Evolutionary conservation across 148 eudicot genomes (phyloP).

Genomic region (Cornus florida): DNA sequence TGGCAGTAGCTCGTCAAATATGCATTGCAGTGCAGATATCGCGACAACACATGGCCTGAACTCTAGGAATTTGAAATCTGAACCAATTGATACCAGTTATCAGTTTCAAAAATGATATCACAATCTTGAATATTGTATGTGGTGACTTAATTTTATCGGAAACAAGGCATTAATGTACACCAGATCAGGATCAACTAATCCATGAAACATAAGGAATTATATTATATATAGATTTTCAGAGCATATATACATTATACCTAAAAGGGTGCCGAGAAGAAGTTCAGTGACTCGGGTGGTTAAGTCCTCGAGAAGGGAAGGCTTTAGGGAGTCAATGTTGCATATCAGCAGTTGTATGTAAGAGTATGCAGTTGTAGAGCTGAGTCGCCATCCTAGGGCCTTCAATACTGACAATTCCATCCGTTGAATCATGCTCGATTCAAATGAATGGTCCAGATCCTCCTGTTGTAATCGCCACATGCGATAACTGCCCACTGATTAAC

Average conservation of each 20-base stretch:
- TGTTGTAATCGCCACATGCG: conserved; percentile 10
- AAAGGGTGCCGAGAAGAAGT: conserved; percentile 23
- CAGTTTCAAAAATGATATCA: too few relatives aligned
- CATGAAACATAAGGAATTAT: too few relatives aligned
- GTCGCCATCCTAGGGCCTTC: conserved; percentile 34
- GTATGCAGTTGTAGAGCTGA: conserved; percentile 26
- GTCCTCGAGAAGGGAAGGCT: conserved; percentile 10
- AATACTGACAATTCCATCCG: conserved; percentile 38
- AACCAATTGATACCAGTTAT: background rate
- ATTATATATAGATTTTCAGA: too few relatives aligned
- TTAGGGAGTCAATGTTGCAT: conserved; percentile 7
- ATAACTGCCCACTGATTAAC: background rate
- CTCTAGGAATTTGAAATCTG: conserved; percentile 29
- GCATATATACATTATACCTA: conserved; percentile 19
- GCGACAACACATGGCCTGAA: conserved; percentile 32
- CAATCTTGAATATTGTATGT: too few relatives aligned
- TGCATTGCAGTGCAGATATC: conserved; percentile 22
- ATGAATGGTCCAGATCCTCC: conserved; percentile 29
- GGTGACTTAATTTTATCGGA: background rate
- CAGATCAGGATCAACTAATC: too few relatives aligned
- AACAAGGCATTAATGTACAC: too few relatives aligned
- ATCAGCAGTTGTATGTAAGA: conserved; percentile 31
- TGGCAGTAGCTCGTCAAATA: conserved; percentile 14
- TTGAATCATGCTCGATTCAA: conserved; percentile 28
- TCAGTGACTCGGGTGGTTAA: conserved; percentile 11